phyloP scores from a whole-genome alignment of 768 basidiomycete genomes.

The Artomyces pyxidatus region DNA sequence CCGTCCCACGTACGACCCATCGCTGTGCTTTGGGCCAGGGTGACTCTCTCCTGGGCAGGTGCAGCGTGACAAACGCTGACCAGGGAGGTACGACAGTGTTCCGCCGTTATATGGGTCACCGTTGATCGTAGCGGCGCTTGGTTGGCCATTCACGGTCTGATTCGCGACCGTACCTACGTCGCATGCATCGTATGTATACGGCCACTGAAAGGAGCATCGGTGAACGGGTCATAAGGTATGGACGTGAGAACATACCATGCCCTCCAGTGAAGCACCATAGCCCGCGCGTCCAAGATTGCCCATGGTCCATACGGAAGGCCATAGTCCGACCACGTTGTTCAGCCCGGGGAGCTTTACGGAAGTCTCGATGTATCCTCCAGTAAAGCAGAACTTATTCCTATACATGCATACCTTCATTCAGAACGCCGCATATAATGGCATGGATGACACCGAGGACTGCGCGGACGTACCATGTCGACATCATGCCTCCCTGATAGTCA shows the following conservation, averaged over 20 bases:
- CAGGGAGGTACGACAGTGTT: slow-evolving; percentile 74
- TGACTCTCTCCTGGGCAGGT: slow-evolving; percentile 36
- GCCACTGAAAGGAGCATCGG: slow-evolving; percentile 43
- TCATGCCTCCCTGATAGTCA: slow-evolving; percentile 52
- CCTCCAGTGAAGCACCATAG: slow-evolving; percentile 79
- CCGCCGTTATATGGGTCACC: slow-evolving; percentile 48
- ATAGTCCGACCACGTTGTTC: slow-evolving; percentile 52
- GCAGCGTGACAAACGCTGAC: slow-evolving; percentile 36
- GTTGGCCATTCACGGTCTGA: slow-evolving; percentile 64
- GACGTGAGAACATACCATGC: slow-evolving; percentile 42
- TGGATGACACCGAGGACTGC: background rate
- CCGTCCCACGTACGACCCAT: slow-evolving; percentile 52
- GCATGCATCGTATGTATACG: slow-evolving; percentile 77
- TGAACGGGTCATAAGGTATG: background rate
- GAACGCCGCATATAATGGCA: background rate
- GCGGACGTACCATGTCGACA: slow-evolving; percentile 36
- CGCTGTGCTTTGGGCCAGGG: slow-evolving; percentile 39
- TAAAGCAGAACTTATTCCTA: slow-evolving; percentile 88
- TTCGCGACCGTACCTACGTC: slow-evolving; percentile 86
- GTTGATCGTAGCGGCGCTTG: slow-evolving; percentile 46
- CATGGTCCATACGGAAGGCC: slow-evolving; percentile 78
- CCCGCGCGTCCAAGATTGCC: slow-evolving; percentile 80
- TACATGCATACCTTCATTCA: slow-evolving; percentile 4
- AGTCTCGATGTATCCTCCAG: slow-evolving; percentile 70
- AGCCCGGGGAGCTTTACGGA: slow-evolving; percentile 59